phyloP scores from a whole-genome alignment of 2,329 filamentous ascomycete species.

The Lachnellula subtilissima region DNA sequence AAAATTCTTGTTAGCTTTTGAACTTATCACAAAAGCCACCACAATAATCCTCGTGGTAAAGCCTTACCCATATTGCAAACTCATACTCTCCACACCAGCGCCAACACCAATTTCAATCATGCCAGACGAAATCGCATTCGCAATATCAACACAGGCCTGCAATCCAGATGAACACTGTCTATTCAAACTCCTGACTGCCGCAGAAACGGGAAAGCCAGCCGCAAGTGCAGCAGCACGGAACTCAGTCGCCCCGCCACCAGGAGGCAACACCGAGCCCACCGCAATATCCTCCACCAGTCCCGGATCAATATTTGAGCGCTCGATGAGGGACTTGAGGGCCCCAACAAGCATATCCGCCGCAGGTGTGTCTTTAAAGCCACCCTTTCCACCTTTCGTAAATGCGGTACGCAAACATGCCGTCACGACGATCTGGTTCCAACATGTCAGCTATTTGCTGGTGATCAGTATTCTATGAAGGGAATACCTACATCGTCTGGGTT shows the following conservation, averaged over 20 bases:
- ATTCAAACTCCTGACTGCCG: slow-evolving; percentile 86
- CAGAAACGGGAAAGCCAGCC: slow-evolving; percentile 81
- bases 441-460: slow-evolving; percentile 23
- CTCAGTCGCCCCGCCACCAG: slow-evolving; percentile 92
- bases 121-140: slow-evolving; percentile 82
- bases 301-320: slow-evolving; percentile 85
- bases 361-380: slow-evolving; percentile 90
- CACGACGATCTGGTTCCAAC: slow-evolving; percentile 64
- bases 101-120: slow-evolving; percentile 96
- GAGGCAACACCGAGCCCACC: slow-evolving; percentile 85
- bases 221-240: slow-evolving; percentile 89
- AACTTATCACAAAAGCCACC: background rate
- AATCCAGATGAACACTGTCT: slow-evolving; percentile 91
- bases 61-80: slow-evolving; percentile 76
- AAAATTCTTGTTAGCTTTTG: background rate
- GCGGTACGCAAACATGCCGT: slow-evolving; percentile 88
- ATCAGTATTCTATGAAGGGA: background rate
- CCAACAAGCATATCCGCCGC: slow-evolving; percentile 81
- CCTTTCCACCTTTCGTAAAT: slow-evolving; percentile 89
- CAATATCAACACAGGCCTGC: slow-evolving; percentile 88
- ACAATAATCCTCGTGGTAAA: background rate
- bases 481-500: slow-evolving; percentile 58
- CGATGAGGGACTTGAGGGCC: slow-evolving; percentile 74
- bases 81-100: slow-evolving; percentile 96
- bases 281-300: slow-evolving; percentile 84